Percentiles rank a stretch among this genome's conserved stretches.
phyloP scores from a whole-genome alignment of 805 yeast genomes.

The Sugiyamaella smithiae region DNA sequence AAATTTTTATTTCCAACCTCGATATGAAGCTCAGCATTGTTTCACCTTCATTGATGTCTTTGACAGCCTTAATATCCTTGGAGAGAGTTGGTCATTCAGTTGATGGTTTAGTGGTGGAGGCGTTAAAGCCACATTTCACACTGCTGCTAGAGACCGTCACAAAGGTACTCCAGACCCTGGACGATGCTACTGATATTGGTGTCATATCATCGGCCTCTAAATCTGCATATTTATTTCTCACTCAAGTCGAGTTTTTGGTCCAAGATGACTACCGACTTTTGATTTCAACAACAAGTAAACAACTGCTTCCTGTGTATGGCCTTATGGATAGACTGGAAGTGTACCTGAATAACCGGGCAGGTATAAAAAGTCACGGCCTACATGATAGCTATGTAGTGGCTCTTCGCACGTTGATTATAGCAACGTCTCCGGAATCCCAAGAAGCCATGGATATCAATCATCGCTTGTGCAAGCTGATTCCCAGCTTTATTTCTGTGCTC shows the following conservation, averaged over 20 bases:
- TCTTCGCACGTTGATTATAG: neutral
- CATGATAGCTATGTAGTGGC: neutral
- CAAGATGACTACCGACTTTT: neutral
- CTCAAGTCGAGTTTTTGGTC: slow-evolving; percentile 1
- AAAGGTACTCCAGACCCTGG: neutral
- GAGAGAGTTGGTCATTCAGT: slow-evolving; percentile 9
- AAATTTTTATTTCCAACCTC: slow-evolving; percentile 4
- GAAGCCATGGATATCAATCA: neutral
- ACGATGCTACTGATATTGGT: neutral
- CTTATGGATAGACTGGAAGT: neutral
- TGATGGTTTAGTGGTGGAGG: neutral
- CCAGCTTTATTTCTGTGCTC: neutral
- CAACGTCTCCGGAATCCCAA: neutral
- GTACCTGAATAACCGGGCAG: neutral
- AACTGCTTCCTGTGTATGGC: neutral
- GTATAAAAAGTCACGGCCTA: neutral
- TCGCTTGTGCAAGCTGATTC: neutral
- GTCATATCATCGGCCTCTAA: neutral
- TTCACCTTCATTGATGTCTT: slow-evolving; percentile 14
- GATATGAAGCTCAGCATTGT: neutral
- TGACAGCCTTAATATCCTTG: slow-evolving; percentile 12
- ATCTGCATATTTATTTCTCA: neutral
- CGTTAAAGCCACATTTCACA: neutral
- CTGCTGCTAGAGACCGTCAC: neutral
- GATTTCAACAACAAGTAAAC: neutral